These are phyloP conservation scores for Beauveria brongniartii DNA, from an alignment of 2,329 filamentous ascomycete genomes.

Conservation along the genomic window DNA sequence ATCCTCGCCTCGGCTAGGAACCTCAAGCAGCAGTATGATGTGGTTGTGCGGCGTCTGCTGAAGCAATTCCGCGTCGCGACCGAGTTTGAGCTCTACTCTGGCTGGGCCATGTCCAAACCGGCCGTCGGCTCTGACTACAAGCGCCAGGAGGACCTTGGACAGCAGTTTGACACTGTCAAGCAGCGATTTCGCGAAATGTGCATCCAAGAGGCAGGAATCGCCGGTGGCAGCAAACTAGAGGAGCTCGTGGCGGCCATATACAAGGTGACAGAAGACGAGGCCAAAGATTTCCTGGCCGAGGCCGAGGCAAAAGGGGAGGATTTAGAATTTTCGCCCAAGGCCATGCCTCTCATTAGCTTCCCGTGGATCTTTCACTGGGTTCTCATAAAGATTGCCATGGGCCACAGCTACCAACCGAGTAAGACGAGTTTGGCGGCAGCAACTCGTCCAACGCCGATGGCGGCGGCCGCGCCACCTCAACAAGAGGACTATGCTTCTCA, in stretches of 20 bases:
- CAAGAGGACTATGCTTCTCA: not conserved
- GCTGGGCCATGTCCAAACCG: constrained; percentile 72
- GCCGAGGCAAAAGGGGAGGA: not conserved
- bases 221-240: constrained; percentile 68
- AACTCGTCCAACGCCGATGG: not conserved
- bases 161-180: constrained; percentile 57
- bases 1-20: constrained; percentile 50
- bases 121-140: constrained; percentile 73
- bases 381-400: constrained; percentile 25
- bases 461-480: not conserved
- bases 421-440: not conserved
- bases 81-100: constrained; percentile 88
- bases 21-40: constrained; percentile 74
- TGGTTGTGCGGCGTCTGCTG: constrained; percentile 69
- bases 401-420: constrained; percentile 16
- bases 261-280: constrained; percentile 65
- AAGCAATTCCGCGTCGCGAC: constrained; percentile 74
- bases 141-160: constrained; percentile 72
- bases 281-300: constrained; percentile 21
- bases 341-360: constrained; percentile 74
- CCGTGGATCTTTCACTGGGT: constrained; percentile 81
- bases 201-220: constrained; percentile 52
- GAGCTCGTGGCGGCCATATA: constrained; percentile 86
- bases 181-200: constrained; percentile 61
- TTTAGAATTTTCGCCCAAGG: constrained; percentile 12